Base-by-base conservation (phyloP, 176 grass and related monocot species). In the Zea luxurians region DNA sequence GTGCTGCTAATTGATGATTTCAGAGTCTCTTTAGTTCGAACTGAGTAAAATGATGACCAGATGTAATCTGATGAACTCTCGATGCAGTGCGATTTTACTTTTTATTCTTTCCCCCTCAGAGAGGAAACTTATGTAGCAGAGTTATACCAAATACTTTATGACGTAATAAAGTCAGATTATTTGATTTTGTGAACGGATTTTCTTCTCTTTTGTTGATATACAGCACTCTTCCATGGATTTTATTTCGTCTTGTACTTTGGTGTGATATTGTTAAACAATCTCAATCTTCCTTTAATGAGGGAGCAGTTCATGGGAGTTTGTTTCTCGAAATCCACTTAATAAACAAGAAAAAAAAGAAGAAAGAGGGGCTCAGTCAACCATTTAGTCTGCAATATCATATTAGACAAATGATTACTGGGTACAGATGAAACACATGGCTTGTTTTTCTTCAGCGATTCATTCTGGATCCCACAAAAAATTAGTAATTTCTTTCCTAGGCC, bases 361-460 rank as follows among this genome's bases (percentile, higher is more conserved):
- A 66, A 57, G 38, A 46, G 16, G 13, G 35, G 67, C 36, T 68
- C 50, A 60, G 81, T 89, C 70, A 71, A 70, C 57, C 59, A 76
- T 77, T 55, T 71, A 64, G 37, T 81, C 57, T 46, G 43, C 72
- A 85, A 49, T 81, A 67, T 67, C 10, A 72, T 72, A 73, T 84
- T 63, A 44, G 73, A 85, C 61, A 83, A 79, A 86, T 86, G 65
- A 57, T 83, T 83, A 80, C 76, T 86, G 88, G 84, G 58, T 83
- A 76, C 79, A 86, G 80, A 86, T 73, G 72, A 84, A 81, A 90
- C 87, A 74, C 88, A 64, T 79, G 82, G 74, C 78, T 78, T 89
- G 66, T 76, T 77, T 90, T 84, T 82, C 79, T 79, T 89, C 38
- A 45, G 48, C 40, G 76, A 75, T 80, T 90, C 80, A 80, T 73